Conservation (phyloP, 2,329 filamentous ascomycete species). For the Fusarium sp. region DNA sequence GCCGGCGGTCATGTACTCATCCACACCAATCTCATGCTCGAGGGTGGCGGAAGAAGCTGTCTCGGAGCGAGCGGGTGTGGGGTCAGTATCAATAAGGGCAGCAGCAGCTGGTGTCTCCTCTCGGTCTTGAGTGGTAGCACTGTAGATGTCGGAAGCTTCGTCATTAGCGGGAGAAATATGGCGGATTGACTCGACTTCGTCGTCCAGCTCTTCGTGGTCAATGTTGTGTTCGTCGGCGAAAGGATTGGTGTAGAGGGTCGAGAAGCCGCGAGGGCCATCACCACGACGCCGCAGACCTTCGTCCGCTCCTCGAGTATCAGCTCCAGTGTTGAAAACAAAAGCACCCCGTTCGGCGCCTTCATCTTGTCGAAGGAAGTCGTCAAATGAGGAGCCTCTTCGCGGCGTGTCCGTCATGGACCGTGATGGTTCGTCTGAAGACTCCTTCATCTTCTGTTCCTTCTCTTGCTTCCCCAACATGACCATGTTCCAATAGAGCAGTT, state of each 20-base stretch:
- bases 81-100: conserved; percentile 53
- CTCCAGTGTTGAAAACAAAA: conserved; percentile 70
- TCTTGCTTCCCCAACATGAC: conserved; percentile 64
- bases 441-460: conserved; percentile 45
- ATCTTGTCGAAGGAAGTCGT: conserved; percentile 70
- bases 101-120: conserved; percentile 42
- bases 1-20: conserved; percentile 67
- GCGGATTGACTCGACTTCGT: conserved; percentile 56
- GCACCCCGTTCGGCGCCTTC: conserved; percentile 65
- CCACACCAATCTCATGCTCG: conserved; percentile 55
- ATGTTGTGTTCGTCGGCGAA: conserved; percentile 71
- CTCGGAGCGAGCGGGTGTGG: conserved; percentile 39
- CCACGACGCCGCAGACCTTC: conserved; percentile 64
- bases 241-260: conserved; percentile 67
- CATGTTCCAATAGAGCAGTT: conserved; percentile 75
- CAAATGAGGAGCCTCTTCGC: conserved; percentile 63
- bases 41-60: conserved; percentile 50
- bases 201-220: conserved; percentile 60
- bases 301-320: conserved; percentile 58
- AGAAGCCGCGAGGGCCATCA: conserved; percentile 62
- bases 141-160: conserved; percentile 70
- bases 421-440: conserved; percentile 27
- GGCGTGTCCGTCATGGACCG: conserved; percentile 1
- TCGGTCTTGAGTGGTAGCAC: conserved; percentile 63
- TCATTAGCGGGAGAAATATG: conserved; percentile 61